Conservation (phyloP, 192 early-diverging fungal genomes). For the Backusella tarrabulga region DNA sequence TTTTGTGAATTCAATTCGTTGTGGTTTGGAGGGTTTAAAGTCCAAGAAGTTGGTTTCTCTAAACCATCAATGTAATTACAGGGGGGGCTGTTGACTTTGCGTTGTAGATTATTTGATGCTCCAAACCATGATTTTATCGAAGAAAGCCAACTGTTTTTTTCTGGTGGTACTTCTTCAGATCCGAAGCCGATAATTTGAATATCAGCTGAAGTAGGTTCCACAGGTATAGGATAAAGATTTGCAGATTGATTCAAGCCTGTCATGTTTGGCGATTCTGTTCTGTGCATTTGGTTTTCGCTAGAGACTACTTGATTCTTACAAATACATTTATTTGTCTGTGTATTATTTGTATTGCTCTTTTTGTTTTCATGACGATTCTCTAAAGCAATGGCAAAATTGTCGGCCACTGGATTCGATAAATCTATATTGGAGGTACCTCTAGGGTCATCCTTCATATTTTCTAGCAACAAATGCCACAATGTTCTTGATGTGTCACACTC, state of each 20-base stretch:
- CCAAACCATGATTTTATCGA: slow-evolving; percentile 35
- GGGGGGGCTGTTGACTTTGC: background rate
- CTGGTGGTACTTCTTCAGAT: background rate
- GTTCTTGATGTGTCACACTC: slow-evolving; percentile 58
- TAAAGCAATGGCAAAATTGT: background rate
- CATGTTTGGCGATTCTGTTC: background rate
- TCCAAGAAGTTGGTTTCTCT: background rate
- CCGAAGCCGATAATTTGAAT: background rate
- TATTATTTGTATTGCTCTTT: background rate
- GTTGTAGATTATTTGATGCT: background rate
- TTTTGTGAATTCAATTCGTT: slow-evolving; percentile 8
- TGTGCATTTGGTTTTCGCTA: background rate
- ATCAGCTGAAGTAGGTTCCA: background rate
- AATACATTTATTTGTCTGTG: background rate
- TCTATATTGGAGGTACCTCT: background rate
- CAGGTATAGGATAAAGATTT: slow-evolving; percentile 18
- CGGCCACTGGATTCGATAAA: background rate
- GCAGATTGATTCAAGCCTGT: background rate
- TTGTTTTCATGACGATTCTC: background rate
- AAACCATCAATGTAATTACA: background rate
- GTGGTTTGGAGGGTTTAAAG: background rate
- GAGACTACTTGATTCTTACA: background rate
- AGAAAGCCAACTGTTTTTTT: slow-evolving; percentile 20
- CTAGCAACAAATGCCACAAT: slow-evolving; percentile 68
- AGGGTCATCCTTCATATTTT: slow-evolving; percentile 25